Base-by-base conservation (phyloP, 768 basidiomycete genomes). In the Mycena alexandri region DNA sequence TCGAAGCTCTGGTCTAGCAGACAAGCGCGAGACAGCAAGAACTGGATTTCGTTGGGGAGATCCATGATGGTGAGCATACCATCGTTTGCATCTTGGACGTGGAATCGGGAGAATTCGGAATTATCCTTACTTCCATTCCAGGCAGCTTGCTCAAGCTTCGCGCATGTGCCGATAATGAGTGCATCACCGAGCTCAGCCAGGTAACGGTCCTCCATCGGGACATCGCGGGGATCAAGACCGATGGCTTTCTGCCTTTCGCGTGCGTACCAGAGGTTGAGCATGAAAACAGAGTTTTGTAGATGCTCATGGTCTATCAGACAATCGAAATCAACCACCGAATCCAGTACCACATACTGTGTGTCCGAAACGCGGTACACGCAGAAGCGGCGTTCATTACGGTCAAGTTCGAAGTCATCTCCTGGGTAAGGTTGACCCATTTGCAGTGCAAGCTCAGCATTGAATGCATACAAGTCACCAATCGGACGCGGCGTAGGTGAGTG, bases 61-160 rank as follows among this genome's bases (percentile, higher is more conserved):
- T 58, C 56, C 43, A 46, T 44, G 24, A 58, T 43, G 33, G 41
- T 58, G 42, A 58, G 42, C 25, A 22, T 46, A 10, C 29, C 43
- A 17, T 46, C 8, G 5, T 46, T 7, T 46, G 9, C 12, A 9
- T 34, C 25, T n/a, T 33, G 41, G 25, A 58, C 43, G 19, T 33
- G 56, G 43, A 43, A 46, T 1, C 43, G 56, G 29, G 24, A 43
- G 13, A 48, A 48, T 22, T 48, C 47, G 8, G 47, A 22, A 10
- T 21, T 7, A 5, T 51, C 10, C n/a, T 34, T 11, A 10, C 12
- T 22, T 25, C 53, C 53, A 24, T 56, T 21, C 54, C 41, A 43
- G 17, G 6, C 11, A 1, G 36, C 38, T 3, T 33, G 42, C 12
- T 58, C 56, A 19, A 58, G 25, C 24, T 29, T 25, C 3, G 19